Base-by-base conservation (phyloP, 108 stramenopile genomes). In the Skeletonema costatum region DNA sequence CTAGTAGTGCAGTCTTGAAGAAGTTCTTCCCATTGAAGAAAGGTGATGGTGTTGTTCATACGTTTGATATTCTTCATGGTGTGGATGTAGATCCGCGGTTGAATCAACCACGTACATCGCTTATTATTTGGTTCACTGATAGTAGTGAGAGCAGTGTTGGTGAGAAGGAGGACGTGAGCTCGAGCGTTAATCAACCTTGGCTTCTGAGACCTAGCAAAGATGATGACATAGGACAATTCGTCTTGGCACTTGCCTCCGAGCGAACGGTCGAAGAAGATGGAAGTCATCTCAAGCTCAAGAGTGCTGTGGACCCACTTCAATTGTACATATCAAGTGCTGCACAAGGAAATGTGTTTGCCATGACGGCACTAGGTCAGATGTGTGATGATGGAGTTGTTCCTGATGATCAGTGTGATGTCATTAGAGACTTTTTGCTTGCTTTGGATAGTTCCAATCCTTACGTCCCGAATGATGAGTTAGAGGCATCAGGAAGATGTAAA, bases 41-140 rank as follows among this genome's bases (percentile, higher is more conserved):
- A 30, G 91, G 91, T 4, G 89, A 92, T 73, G 88, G 77, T 13
- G 91, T 92, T 11, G 70, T 89, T 5, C 91, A 92, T 51, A 85
- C 91, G 5, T 92, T 80, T 75, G 89, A 92, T 68, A 77, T 92
- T 25, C 60, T 92, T 51, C 91, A 92, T 77, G 91, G 91, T 10
- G 91, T 92, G 10, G 89, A 92, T 60, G 83, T 92, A 7, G 76
- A 87, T 53, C 86, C 86, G 21, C 71, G 74, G 5, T 39, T 87
- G 71, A 78, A 86, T 46, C n/a, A 48, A 58, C 38, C 65, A n/a
- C 75, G 91, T 39, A 92, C 91, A 4, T 89, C 88, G 39, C 68
- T 92, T 30, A 90, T 92, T 71, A 86, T 92, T 48, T 92, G 91
- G 91, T 92, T 92, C 60, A 35, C 32, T 14, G 73, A 84, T 48